Evolutionary conservation across 1,139 yeast species (phyloP).

Genomic region (Protomyces arabidopsidicola): DNA sequence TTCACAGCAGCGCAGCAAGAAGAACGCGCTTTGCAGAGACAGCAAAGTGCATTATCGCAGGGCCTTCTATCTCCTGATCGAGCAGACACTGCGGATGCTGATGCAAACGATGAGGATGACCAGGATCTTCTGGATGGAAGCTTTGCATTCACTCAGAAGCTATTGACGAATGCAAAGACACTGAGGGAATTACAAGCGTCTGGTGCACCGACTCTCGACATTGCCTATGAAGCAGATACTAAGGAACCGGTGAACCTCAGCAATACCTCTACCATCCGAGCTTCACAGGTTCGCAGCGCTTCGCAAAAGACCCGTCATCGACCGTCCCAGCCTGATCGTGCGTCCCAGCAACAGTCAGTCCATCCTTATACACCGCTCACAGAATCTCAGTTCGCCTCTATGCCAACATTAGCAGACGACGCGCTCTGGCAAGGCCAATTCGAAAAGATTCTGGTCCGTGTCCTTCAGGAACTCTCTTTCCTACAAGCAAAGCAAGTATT

Average conservation of each 20-base stretch:
- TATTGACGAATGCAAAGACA: constrained; percentile 15
- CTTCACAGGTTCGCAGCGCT: neutral
- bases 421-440: constrained; percentile 10
- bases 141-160: constrained; percentile 11
- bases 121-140: neutral
- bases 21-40: neutral
- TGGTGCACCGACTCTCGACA: neutral
- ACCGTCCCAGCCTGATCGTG: neutral
- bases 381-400: neutral
- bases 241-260: neutral
- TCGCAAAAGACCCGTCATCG: neutral
- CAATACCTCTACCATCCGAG: neutral
- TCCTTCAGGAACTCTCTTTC: neutral
- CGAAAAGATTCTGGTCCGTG: constrained; percentile 1
- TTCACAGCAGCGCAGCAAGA: constrained; percentile 21
- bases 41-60: neutral
- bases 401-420: neutral
- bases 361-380: neutral
- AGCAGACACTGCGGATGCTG: neutral
- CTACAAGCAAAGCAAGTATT: neutral
- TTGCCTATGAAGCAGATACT: constrained; percentile 1
- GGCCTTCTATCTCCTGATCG: neutral
- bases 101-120: neutral
- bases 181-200: constrained; percentile 1
- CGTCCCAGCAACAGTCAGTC: neutral